Evolutionary conservation across 495 filamentous ascomycete genomes (phyloP), one percentile per base, ranked within the genome.

Genomic region (Penicillium egyptiacum): DNA sequence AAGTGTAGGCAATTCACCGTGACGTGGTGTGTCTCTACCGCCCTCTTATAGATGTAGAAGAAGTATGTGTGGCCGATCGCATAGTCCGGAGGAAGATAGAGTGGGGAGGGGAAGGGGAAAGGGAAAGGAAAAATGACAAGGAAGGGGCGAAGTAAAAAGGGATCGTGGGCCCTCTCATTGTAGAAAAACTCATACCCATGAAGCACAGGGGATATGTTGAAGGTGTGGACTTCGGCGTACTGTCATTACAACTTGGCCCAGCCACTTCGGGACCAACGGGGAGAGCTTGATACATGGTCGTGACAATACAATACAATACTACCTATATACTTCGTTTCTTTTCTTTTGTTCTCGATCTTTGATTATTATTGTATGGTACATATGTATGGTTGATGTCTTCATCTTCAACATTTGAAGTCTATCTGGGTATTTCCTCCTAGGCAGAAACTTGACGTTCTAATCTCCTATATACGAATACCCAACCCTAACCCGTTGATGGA

Each of bases 71-170:
- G 35, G 45, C 41, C 46, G 58, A 43, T 44, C 52, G 43, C 51
- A 61, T 58, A 60, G 50, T 58, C 45, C 26, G 41, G 31, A 16
- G 41, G 62, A 50, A 33, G 61, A 56, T 59, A 58, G 53, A 43
- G 59, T 59, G 50, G n/a, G 6, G 59, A 43, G 53, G 45, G 47
- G 56, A 53, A 48, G 45, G 63, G 56, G 52, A 44, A 39, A 43
- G 59, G 60, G 53, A 28, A 58, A 39, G 59, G 58, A 53, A 55
- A 41, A 60, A 56, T 48, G 56, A 59, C 39, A 56, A 57, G 59
- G 59, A 50, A 26, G 53, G 56, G 50, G 48, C 41, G 63, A 66
- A 64, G 62, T 56, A 60, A 66, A 63, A 63, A 54, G 55, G 58
- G 50, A 58, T 50, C 47, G 66, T 67, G 66, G 61, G 58, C 66